A percentile compares a stretch with the other conserved stretches of the same genome.
Evolutionary conservation across 2,329 filamentous ascomycete species (phyloP).

Genomic region (Aspergillus brunneoviolaceus): DNA sequence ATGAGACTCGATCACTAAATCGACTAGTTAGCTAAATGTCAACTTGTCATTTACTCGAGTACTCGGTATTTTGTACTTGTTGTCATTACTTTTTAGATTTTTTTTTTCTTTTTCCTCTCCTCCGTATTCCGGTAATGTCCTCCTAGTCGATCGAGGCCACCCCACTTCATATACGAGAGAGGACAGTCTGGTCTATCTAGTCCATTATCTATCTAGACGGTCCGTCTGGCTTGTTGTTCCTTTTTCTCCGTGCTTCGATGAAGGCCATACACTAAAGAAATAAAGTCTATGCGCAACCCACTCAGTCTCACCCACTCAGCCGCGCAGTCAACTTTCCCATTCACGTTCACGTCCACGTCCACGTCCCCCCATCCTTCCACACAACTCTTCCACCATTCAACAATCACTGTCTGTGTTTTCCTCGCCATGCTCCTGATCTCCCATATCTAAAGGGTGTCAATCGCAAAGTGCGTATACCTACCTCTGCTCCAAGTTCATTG

Average conservation of each 20-base stretch:
- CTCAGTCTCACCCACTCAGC: not conserved
- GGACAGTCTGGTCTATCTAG: not conserved
- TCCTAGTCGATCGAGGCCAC: not conserved
- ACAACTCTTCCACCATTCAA: not conserved
- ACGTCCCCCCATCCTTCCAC: not conserved
- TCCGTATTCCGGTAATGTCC: not conserved
- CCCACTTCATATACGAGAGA: slow-evolving; percentile 4
- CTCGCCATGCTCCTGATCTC: slow-evolving; percentile 1
- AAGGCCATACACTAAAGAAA: not conserved
- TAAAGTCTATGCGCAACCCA: not conserved
- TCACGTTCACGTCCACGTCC: no score
- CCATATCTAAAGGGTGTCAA: slow-evolving; percentile 3
- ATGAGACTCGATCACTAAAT: not conserved
- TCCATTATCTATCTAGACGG: not conserved
- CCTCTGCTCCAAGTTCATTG: not conserved
- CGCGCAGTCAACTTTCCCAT: slow-evolving; percentile 3
- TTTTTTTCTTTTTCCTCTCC: not conserved
- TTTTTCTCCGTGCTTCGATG: not conserved
- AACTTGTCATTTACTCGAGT: not conserved
- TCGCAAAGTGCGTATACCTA: slow-evolving; percentile 2
- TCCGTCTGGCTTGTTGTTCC: slow-evolving; percentile 1
- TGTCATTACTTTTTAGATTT: no score
- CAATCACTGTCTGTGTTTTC: not conserved
- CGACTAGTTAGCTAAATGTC: not conserved
- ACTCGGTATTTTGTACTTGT: no score